Conservation (phyloP, 306 rosid genomes). For the Ochetophila trinervis region DNA sequence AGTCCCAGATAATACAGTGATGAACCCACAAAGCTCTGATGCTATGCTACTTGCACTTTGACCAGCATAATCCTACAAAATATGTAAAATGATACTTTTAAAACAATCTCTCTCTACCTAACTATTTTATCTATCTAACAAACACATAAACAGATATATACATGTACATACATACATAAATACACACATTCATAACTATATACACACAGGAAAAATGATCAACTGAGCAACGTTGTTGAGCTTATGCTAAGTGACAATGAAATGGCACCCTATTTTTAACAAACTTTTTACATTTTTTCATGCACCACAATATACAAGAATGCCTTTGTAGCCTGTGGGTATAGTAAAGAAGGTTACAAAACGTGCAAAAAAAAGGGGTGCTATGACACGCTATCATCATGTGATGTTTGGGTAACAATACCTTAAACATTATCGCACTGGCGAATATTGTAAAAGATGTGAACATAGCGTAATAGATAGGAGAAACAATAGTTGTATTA, state of each 20-base stretch:
- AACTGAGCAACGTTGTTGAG: no score
- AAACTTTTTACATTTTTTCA: no score
- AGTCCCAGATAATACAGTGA: constrained; percentile 85
- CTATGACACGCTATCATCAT: background rate
- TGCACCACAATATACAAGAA: no score
- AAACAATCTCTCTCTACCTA: constrained; percentile 21
- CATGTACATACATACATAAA: no score
- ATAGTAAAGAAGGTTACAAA: no score
- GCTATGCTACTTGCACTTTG: constrained; percentile 81
- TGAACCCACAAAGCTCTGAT: constrained; percentile 83
- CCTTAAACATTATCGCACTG: constrained; percentile 93
- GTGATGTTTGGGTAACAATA: constrained; percentile 13
- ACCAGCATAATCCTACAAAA: constrained; percentile 76
- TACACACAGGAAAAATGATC: background rate
- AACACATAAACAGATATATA: no score
- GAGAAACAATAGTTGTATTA: constrained; percentile 82
- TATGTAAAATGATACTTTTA: constrained; percentile 19
- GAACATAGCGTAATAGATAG: constrained; percentile 87
- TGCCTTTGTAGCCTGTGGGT: no score
- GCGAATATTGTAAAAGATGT: constrained; percentile 85
- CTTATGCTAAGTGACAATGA: no score
- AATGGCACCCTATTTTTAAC: no score
- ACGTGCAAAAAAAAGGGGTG: no score
- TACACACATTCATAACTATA: no score
- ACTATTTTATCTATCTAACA: background rate